A percentile compares a stretch with the other conserved stretches of the same genome.
Conservation (phyloP, 2,329 filamentous ascomycete genomes). For the Pseudogymnoascus sp. region DNA sequence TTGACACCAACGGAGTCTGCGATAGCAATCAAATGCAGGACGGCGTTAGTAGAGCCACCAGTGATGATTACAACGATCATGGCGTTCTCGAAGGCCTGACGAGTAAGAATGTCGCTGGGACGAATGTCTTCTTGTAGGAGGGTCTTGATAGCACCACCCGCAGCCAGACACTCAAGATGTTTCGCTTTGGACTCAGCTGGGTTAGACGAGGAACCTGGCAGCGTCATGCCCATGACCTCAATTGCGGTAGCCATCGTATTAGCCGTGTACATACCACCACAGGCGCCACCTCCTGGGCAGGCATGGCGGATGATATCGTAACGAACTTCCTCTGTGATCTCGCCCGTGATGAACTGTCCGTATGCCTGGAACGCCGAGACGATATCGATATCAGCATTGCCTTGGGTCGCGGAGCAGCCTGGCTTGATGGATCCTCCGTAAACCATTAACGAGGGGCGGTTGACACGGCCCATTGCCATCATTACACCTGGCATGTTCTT, state of each 20-base stretch:
- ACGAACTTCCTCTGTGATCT: slow-evolving; percentile 84
- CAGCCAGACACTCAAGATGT: slow-evolving; percentile 61
- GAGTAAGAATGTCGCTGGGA: slow-evolving; percentile 71
- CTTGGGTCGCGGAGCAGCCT: slow-evolving; percentile 71
- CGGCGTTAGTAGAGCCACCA: slow-evolving; percentile 78
- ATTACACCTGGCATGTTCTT: slow-evolving; percentile 98
- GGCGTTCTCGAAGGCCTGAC: slow-evolving; percentile 75
- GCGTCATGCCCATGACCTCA: slow-evolving; percentile 66
- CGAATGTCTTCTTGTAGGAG: slow-evolving; percentile 70
- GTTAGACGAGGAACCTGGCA: slow-evolving; percentile 76
- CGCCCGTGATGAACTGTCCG: slow-evolving; percentile 84
- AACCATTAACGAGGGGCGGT: slow-evolving; percentile 93
- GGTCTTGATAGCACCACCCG: slow-evolving; percentile 68
- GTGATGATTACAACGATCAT: slow-evolving; percentile 79
- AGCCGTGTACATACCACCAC: slow-evolving; percentile 78
- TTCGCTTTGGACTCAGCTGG: slow-evolving; percentile 70
- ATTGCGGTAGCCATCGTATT: slow-evolving; percentile 73
- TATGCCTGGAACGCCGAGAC: slow-evolving; percentile 98
- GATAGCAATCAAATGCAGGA: slow-evolving; percentile 77
- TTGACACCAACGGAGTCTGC: slow-evolving; percentile 75
- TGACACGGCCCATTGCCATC: slow-evolving; percentile 91
- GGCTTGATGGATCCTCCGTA: slow-evolving; percentile 94
- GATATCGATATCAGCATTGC: slow-evolving; percentile 76
- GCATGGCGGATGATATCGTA: slow-evolving; percentile 93
- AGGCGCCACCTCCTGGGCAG: slow-evolving; percentile 76